These are phyloP conservation scores for Sclerotinia sclerotiorum DNA, from an alignment of 2,329 filamentous ascomycete genomes.

Conservation along the genomic window DNA sequence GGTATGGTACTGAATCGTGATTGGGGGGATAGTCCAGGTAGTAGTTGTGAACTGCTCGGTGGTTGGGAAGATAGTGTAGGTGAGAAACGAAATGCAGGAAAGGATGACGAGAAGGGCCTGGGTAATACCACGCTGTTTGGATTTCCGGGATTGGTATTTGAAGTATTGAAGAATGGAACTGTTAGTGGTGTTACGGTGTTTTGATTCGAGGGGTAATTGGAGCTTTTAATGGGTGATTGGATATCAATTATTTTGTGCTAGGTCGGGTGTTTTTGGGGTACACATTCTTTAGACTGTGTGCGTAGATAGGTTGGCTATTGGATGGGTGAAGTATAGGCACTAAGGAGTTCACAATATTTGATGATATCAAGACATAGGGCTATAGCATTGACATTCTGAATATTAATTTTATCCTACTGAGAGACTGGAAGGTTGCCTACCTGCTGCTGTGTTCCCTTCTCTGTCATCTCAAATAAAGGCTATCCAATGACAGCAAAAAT, in stretches of 20 bases:
- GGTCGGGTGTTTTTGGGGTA: background rate
- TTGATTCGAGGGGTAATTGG: conserved; percentile 43
- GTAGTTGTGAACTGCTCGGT: conserved; percentile 77
- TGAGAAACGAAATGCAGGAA: conserved; percentile 45
- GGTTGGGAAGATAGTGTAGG: conserved; percentile 76
- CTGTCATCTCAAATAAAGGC: too few relatives aligned
- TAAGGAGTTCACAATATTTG: background rate
- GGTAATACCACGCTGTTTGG: conserved; percentile 85
- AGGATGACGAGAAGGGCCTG: conserved; percentile 55
- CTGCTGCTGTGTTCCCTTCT: background rate
- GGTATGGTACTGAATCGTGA: conserved; percentile 91
- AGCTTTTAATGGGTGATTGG: conserved; percentile 21
- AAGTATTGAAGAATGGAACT: conserved; percentile 88
- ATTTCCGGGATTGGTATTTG: conserved; percentile 91
- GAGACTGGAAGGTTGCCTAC: background rate
- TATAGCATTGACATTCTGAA: conserved; percentile 2
- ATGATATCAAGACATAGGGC: conserved; percentile 6
- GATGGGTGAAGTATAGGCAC: background rate
- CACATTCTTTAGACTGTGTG: conserved; percentile 5
- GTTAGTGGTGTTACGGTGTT: conserved; percentile 90
- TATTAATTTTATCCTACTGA: background rate
- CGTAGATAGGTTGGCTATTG: background rate
- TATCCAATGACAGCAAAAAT: background rate
- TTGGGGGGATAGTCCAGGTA: conserved; percentile 88
- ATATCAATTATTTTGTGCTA: conserved; percentile 6